Base-by-base conservation (phyloP, 192 early-diverging fungal genomes). In the Podila epigama region DNA sequence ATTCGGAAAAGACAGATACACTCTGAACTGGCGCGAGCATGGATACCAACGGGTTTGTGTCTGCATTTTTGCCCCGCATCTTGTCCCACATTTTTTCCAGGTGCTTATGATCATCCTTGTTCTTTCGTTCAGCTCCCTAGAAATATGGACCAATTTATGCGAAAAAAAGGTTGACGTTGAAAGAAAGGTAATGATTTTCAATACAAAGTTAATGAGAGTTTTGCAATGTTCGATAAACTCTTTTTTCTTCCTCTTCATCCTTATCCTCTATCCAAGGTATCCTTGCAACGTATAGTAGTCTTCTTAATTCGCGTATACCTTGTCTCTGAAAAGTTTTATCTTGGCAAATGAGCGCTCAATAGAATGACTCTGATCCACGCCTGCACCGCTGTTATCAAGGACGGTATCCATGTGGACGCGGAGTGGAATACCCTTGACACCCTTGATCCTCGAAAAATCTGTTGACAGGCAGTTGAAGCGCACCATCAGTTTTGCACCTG, bases 381-480 rank as follows among this genome's bases (percentile, higher is more conserved):
- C 36, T n/a, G 44, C 39, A 25, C 44, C n/a, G 1, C 42, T 22
- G 40, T 66, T 69, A n/a, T 71, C 68, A 36, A 67, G 18, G 15
- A 66, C 61, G 32, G 60, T 84, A 57, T 75, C 81, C 8, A 83
- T 80, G 36, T 85, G 81, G 12, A 86, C 70, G 11, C 92, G 84
- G 28, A 93, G 79, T 27, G 89, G 89, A 32, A 92, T 89, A 6
- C 92, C 92, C 68, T 92, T 93, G 48, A 92, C 90, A 36, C 90
- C 92, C 79, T 93, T 93, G 68, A 93, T 89, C n/a, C 89, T 70
- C 44, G 89, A 91, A 72, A 93, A 93, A 59, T 93, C 92, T 0
- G 92, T 93, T 2, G 92, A 93, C 22, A 93, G 75, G 69, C 90
- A 92, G 68, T 90, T 91, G 66, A 92, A 93, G 41, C 86, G 83